Base-by-base conservation (phyloP, 305 asterid genomes). In the Rubia tinctorum region DNA sequence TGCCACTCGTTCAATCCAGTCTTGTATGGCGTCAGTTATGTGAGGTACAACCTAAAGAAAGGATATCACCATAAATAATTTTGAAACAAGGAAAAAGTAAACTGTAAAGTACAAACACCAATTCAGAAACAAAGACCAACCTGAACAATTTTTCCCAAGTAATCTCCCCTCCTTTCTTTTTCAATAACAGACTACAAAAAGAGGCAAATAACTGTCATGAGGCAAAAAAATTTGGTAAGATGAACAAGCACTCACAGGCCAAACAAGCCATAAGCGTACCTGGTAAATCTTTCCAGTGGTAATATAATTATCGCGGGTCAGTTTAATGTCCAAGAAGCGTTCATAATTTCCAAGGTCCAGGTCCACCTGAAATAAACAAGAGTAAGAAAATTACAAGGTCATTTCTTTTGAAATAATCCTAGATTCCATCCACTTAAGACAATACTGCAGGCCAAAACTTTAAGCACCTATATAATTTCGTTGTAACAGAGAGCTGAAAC, bases 341-440 rank as follows among this genome's bases (percentile, higher is more conserved):
- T 90, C 97, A 34, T 93, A 93, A 81, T 93, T 93, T 71, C 98
- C 98, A 56, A 93, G 96, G 88, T 93, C 98, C 80, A 93, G 88
- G 83, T 93, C 98, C 92, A 93, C 98, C 98, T 91, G 78, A 82
- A 83, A n/a, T 82, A 45, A 75, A 68, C 27, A 77, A 68, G 79
- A 73, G 73, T 45, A 80, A 68, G 27, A 77, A 71, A 73, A 74
- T 44, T 81, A 49, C 27, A 69, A 47, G 9, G 70, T 60, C 66
- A 47, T 47, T 56, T 37, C 30, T 23, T 34, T 43, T 23, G 17
- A 14, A 44, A 20, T 23, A 13, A 60, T 34, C 68, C 45, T 9
- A 59, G 59, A 22, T 63, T 42, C 43, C 20, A 20, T 34, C 69
- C 69, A 25, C 53, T 60, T 43, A 43, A 23, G 55, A 60, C 59